A percentile compares a stretch with the other conserved stretches of the same genome.
These are phyloP conservation scores for Cucumis sativus DNA, from an alignment of 306 rosid genomes.

Conservation along the genomic window DNA sequence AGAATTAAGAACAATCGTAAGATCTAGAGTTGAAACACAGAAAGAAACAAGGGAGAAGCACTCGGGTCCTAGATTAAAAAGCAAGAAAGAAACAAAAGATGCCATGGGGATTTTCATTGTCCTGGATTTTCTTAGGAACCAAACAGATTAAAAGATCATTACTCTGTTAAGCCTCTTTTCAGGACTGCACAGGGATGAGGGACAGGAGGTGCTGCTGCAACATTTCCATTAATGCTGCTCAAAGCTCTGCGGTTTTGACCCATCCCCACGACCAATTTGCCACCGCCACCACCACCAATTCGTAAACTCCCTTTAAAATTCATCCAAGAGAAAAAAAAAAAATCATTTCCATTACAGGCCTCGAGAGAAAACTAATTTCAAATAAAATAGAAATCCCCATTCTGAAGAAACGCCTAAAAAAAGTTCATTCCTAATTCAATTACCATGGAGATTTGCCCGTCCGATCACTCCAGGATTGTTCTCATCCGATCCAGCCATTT, in stretches of 20 bases:
- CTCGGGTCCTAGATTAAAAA: neutral
- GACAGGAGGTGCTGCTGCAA: constrained; percentile 12
- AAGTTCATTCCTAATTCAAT: neutral
- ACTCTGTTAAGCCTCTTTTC: constrained; percentile 27
- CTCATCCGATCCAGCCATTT: constrained; percentile 37
- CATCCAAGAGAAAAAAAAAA: neutral
- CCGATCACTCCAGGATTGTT: constrained; percentile 27
- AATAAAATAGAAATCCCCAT: neutral
- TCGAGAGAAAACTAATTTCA: neutral
- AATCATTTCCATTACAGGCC: neutral
- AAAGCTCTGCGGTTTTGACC: constrained; percentile 33
- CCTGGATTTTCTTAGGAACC: neutral
- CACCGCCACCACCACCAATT: constrained; percentile 10
- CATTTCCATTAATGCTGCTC: constrained; percentile 22
- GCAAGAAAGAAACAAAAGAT: neutral
- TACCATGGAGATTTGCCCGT: constrained; percentile 21
- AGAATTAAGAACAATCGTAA: neutral
- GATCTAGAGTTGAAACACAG: neutral
- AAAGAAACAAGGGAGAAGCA: neutral
- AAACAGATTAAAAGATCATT: constrained; percentile 2
- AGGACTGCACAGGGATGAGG: constrained; percentile 21
- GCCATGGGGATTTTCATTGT: neutral
- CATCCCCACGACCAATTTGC: constrained; percentile 15
- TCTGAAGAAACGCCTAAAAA: neutral
- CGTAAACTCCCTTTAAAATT: constrained; percentile 14